Evolutionary conservation across 1,139 yeast genomes (phyloP), one percentile per base, ranked within the genome.

Genomic region (Hemisphaericaspora lyxosophila): DNA sequence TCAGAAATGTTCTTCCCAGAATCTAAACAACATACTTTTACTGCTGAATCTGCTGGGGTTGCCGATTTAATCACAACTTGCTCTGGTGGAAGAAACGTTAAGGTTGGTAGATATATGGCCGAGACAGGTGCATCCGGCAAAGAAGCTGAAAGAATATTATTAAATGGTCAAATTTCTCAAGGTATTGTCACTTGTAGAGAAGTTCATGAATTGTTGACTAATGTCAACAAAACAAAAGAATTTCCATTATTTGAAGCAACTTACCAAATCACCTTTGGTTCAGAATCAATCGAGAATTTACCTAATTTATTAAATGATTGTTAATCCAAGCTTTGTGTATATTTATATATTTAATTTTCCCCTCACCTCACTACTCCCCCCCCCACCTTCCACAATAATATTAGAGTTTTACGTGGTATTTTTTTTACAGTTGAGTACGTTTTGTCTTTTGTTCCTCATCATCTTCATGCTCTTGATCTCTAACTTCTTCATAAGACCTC

Each of bases 61-160:
- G 77, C 77, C 33, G 77, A 71, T 47, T 65, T 71, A 47, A 71
- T 71, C 47, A 71, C 77, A 27, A 70, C 77, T 24, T 71, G 77
- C 47, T 50, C 74, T 20, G 77, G 76, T 37, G 77, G 77, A 38
- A 66, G 77, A 57, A 71, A 71, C 52, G 76, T 71, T 36, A 68
- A 65, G 50, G 72, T 71, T 29, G 77, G 73, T 15, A 63, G 70
- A 45, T 65, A 69, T 50, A 71, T 71, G 76, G 70, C 74, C 19
- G 59, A 68, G 49, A 70, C 74, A 15, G 74, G 73, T 15, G 70
- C 57, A 17, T 53, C 60, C 33, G 76, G 75, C 11, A 55, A 59
- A 48, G 72, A 55, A 19, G 73, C 76, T 5, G 77, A 71, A 50
- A 67, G 64, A 57, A 60, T 62, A 47, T 66, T 71, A 48, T 64